phyloP scores from a whole-genome alignment of 169 alveolate species.

The Theileria sp. region DNA sequence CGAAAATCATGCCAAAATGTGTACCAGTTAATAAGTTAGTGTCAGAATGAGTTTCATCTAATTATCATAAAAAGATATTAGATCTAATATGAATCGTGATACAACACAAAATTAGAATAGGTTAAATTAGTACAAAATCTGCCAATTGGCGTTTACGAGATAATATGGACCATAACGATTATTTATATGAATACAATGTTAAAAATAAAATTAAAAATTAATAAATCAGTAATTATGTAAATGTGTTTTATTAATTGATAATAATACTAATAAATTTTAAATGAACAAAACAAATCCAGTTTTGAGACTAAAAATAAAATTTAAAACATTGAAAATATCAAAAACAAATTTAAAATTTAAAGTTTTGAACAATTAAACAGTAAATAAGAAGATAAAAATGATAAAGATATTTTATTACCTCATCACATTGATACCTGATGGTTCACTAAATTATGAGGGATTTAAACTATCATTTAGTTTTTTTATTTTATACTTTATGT shows the following conservation, averaged over 20 bases:
- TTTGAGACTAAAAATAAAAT: neutral
- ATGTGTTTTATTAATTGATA: neutral
- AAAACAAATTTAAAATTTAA: too few relatives aligned
- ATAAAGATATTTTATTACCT: neutral
- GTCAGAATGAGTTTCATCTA: neutral
- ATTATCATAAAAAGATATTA: too few relatives aligned
- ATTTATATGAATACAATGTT: too few relatives aligned
- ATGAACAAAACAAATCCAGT: neutral
- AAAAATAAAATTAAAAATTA: too few relatives aligned
- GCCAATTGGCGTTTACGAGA: neutral
- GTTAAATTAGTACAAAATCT: neutral
- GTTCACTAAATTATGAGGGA: neutral
- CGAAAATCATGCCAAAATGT: neutral
- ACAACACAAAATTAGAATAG: neutral
- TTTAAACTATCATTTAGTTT: too few relatives aligned
- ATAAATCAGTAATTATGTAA: neutral
- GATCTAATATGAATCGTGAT: neutral
- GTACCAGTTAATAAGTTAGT: neutral
- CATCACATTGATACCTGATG: neutral
- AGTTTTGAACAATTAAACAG: neutral
- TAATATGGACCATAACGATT: neutral
- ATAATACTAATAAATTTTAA: neutral
- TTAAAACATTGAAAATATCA: neutral
- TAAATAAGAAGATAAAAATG: too few relatives aligned
- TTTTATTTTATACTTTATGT: neutral